Evolutionary conservation across 2,329 filamentous ascomycete genomes (phyloP), one percentile per base, ranked within the genome.

Genomic region (Zymoseptoria crescenta): DNA sequence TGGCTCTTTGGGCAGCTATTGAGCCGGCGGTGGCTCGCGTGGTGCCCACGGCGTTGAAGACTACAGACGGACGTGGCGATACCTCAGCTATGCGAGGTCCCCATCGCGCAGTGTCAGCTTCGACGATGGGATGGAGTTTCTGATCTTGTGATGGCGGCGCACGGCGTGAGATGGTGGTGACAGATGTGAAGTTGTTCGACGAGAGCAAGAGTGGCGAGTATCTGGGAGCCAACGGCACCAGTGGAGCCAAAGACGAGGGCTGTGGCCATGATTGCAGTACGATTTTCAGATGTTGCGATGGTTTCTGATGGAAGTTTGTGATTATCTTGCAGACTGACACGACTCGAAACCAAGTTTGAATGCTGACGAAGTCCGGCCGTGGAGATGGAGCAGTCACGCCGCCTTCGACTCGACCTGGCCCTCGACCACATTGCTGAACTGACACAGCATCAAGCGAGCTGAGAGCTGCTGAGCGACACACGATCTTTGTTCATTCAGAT

Each of bases 1-100:
- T 74, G 56, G 70, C 71, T 70, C 72, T 71, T 59, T 75, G 73
- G 10, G 73, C 70, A 53, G 68, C 59, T 48, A 74, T 50, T 10
- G 72, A 67, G 1, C 73, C 73, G 3, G 73, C 73, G 21, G 64
- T 60, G 3, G 69, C 70, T 48, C 61, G 61, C 2, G 72, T 74
- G 9, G 73, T 74, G 28, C 73, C 73, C 8, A 75, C 67, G 4
- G 72, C 64, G 28, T 66, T 66, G 56, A 66, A 64, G 19, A 66
- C 45, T 7, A 61, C 50, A 6, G 60, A 60, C 10, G 64, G 64
- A 5, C 52, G 52, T 3, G 62, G 64, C 2, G 53, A 50, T 13
- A 62, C 49, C 3, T 24, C 56, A 10, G 59, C 19, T 4, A 64
- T 62, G n/a, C 56, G 28, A 10, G 52, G 21, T 7, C 53, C 52